phyloP scores from a whole-genome alignment of 495 filamentous ascomycete genomes.

The Xylaria sp. region DNA sequence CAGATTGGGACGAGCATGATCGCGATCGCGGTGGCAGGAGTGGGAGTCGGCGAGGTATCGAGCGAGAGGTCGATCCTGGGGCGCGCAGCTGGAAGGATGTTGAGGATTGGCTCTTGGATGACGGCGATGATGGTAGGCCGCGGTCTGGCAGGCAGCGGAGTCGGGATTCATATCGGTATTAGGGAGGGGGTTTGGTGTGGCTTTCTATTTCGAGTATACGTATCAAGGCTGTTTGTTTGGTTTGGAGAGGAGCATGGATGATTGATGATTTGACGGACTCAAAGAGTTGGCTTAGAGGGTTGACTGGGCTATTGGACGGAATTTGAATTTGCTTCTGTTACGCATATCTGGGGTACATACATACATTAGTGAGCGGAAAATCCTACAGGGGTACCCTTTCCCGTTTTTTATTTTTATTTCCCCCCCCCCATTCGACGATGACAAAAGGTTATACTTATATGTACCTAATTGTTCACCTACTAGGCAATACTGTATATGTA shows the following conservation, averaged over 20 bases:
- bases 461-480: background rate
- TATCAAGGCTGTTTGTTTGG: background rate
- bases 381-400: background rate
- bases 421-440: no score
- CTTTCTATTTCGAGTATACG: background rate
- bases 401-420: background rate
- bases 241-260: background rate
- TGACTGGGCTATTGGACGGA: background rate
- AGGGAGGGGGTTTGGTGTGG: background rate
- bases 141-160: conserved; percentile 28
- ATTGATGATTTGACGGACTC: background rate
- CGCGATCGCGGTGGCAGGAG: background rate
- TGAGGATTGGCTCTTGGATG: conserved; percentile 42
- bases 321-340: background rate
- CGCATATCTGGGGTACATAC: background rate
- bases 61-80: conserved; percentile 38
- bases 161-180: conserved; percentile 37
- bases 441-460: background rate
- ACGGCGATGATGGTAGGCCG: conserved; percentile 31
- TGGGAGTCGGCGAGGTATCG: conserved; percentile 28
- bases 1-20: conserved; percentile 13
- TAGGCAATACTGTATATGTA: no score
- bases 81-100: conserved; percentile 42
- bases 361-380: background rate
- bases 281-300: background rate